Conservation (phyloP, 129 eudicot species). For the Escallonia rubra region DNA sequence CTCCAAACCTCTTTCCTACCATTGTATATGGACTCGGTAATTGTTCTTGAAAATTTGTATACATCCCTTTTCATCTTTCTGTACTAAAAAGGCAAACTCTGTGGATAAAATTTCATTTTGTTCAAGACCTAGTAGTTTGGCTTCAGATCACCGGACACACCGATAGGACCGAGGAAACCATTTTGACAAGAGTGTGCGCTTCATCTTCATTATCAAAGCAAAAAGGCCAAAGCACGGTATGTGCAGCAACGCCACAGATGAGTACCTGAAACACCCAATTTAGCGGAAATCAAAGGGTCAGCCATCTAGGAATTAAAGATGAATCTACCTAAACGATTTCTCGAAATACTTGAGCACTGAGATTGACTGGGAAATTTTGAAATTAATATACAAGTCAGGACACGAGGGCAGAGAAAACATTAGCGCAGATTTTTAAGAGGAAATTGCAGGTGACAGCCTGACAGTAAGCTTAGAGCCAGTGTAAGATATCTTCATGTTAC, state of each 20-base stretch:
- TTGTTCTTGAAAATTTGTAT: too few species aligned
- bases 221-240: conserved; percentile 84
- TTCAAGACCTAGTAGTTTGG: neutral
- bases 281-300: neutral
- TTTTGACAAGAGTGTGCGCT: conserved; percentile 50
- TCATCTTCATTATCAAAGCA: conserved; percentile 60
- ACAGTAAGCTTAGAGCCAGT: too few species aligned
- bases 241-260: conserved; percentile 69
- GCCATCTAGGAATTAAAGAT: neutral
- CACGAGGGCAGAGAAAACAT: neutral
- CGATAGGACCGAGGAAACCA: conserved; percentile 68
- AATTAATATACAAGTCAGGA: neutral
- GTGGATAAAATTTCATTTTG: neutral
- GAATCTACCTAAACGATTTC: neutral
- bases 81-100: neutral
- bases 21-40: too few species aligned
- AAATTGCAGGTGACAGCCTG: too few species aligned
- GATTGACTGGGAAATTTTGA: neutral
- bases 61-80: conserved; percentile 8
- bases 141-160: conserved; percentile 16
- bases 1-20: too few species aligned
- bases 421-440: too few species aligned
- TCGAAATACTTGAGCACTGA: neutral
- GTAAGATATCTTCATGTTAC: too few species aligned
- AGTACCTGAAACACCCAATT: conserved; percentile 56